Conservation (phyloP, 495 filamentous ascomycete species). For the Lepraria neglecta region DNA sequence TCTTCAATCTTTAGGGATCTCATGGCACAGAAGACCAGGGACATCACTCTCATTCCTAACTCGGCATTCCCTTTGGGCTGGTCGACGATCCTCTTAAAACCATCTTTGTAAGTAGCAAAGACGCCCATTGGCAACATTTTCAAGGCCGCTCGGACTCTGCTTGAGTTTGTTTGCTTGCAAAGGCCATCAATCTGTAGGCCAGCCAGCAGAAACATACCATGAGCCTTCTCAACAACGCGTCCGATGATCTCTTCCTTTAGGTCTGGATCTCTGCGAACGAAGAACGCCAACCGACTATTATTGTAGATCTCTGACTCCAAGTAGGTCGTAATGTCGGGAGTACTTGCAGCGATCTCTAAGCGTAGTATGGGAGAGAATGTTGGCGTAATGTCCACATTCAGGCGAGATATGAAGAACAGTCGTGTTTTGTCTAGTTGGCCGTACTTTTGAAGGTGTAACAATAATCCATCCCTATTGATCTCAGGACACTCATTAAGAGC, state of each 20-base stretch:
- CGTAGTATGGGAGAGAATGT: constrained; percentile 5
- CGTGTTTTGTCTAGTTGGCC: background rate
- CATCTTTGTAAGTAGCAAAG: constrained; percentile 35
- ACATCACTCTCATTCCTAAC: constrained; percentile 35
- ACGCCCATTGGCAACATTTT: constrained; percentile 27
- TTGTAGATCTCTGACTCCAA: constrained; percentile 25
- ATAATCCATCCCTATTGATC: constrained; percentile 18
- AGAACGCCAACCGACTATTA: constrained; percentile 22
- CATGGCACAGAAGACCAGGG: constrained; percentile 39
- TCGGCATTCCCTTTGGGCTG: constrained; percentile 30
- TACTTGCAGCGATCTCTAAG: constrained; percentile 26
- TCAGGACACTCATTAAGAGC: constrained; percentile 33
- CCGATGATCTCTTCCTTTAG: constrained; percentile 33
- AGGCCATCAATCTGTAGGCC: constrained; percentile 42
- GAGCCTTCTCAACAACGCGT: constrained; percentile 29
- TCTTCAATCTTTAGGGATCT: constrained; percentile 37
- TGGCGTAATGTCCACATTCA: constrained; percentile 20
- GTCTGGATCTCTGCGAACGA: constrained; percentile 21
- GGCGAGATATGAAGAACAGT: constrained; percentile 31
- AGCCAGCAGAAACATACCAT: constrained; percentile 50
- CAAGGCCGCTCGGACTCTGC: constrained; percentile 32
- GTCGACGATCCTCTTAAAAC: constrained; percentile 38
- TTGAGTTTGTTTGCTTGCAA: constrained; percentile 28
- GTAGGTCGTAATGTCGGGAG: constrained; percentile 30
- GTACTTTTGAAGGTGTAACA: constrained; percentile 14